A percentile compares a stretch with the other conserved stretches of the same genome.
These are phyloP conservation scores for Nicotiana tabacum DNA, from an alignment of 257 asterid species.

Conservation along the genomic window DNA sequence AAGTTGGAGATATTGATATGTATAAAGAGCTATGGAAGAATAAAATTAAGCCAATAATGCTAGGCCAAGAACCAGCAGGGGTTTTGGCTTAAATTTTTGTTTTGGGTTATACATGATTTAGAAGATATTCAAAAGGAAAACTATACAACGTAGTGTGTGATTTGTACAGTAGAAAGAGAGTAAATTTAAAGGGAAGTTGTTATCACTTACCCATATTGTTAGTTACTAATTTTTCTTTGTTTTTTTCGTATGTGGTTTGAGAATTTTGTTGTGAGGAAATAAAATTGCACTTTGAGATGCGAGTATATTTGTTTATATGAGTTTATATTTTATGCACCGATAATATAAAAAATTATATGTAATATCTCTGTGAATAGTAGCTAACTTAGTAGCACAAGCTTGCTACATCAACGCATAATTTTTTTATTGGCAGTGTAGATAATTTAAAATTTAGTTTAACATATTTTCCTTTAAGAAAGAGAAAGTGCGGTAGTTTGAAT, in stretches of 20 bases:
- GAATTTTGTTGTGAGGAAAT: not conserved
- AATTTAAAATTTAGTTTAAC: too few species aligned
- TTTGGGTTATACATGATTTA: not conserved
- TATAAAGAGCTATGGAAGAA: constrained; percentile 44
- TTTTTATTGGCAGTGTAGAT: too few species aligned
- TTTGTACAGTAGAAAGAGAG: not conserved
- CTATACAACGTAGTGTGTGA: not conserved
- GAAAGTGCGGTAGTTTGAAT: too few species aligned
- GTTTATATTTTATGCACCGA: too few species aligned
- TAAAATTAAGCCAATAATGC: constrained; percentile 46
- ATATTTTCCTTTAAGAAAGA: too few species aligned
- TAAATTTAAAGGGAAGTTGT: not conserved
- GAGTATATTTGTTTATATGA: too few species aligned
- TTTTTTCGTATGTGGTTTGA: not conserved
- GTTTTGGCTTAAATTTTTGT: not conserved
- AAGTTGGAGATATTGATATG: constrained; percentile 40
- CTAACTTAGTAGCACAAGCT: too few species aligned
- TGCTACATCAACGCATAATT: too few species aligned
- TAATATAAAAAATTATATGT: too few species aligned
- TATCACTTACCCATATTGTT: not conserved
- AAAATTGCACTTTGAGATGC: too few species aligned
- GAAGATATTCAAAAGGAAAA: not conserved
- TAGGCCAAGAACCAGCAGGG: constrained; percentile 12
- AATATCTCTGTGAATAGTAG: too few species aligned
- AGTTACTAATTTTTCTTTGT: too few species aligned